Conservation (phyloP, 371 early-diverging fungal species). For the Mucor circinelloides region DNA sequence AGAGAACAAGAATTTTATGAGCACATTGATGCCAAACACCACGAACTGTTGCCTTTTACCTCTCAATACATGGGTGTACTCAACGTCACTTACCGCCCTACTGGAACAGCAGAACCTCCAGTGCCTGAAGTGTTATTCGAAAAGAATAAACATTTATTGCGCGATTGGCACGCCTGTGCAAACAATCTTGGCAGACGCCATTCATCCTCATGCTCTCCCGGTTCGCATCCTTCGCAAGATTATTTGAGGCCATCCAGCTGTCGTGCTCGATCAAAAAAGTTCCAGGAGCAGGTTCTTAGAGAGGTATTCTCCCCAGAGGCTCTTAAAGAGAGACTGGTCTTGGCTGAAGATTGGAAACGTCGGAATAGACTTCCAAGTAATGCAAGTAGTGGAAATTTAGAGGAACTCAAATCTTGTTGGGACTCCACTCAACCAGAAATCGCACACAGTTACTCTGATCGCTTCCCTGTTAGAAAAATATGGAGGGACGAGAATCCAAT, state of each 20-base stretch:
- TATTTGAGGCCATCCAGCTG: not conserved
- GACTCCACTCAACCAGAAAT: constrained; percentile 1
- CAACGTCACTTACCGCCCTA: constrained; percentile 81
- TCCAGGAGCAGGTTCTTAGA: constrained; percentile 70
- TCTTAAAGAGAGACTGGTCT: constrained; percentile 56
- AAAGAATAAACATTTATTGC: constrained; percentile 78
- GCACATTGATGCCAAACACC: constrained; percentile 73
- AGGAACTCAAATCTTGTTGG: not conserved
- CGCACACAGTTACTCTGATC: constrained; percentile 17
- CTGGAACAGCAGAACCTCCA: constrained; percentile 13
- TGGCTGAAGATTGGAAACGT: constrained; percentile 42
- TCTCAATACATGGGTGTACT: constrained; percentile 92
- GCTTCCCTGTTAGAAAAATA: not conserved
- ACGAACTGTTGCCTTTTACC: constrained; percentile 82
- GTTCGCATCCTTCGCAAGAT: constrained; percentile 9
- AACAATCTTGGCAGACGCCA: constrained; percentile 10
- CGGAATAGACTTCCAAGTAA: not conserved
- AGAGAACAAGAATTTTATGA: constrained; percentile 84
- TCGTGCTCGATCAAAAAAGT: constrained; percentile 16
- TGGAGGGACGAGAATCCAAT: constrained; percentile 16
- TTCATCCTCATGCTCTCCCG: constrained; percentile 10
- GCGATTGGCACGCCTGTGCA: constrained; percentile 39
- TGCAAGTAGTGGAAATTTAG: not conserved
- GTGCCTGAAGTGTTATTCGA: constrained; percentile 77
- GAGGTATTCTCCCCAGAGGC: constrained; percentile 80